phyloP scores from a whole-genome alignment of 1,284 basidiomycete genomes.

The Cryptococcus jaspeensis region DNA sequence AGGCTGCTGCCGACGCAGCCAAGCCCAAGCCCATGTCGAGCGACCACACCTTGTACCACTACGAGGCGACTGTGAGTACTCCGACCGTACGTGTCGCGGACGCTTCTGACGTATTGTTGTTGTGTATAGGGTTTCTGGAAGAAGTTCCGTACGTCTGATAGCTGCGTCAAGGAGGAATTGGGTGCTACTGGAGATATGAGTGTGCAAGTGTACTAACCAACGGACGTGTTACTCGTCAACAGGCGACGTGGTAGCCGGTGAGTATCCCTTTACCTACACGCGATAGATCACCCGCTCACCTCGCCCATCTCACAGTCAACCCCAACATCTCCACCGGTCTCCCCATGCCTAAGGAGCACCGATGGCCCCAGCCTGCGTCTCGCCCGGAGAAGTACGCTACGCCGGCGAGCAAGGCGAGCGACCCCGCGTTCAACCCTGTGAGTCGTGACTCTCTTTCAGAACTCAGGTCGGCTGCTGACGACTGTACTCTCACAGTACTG shows the following conservation, averaged over 20 bases:
- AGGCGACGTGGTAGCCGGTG: slow-evolving; percentile 80
- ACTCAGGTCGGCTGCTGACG: slow-evolving; percentile 15
- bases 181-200: background rate
- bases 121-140: slow-evolving; percentile 72
- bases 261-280: slow-evolving; percentile 46
- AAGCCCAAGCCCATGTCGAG: slow-evolving; percentile 55
- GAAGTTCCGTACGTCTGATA: slow-evolving; percentile 72
- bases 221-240: slow-evolving; percentile 12
- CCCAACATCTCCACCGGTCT: slow-evolving; percentile 89
- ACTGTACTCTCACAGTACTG: slow-evolving; percentile 60
- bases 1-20: slow-evolving; percentile 26
- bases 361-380: slow-evolving; percentile 82
- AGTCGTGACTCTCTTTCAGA: slow-evolving; percentile 2
- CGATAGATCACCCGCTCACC: background rate
- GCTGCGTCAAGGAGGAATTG: background rate
- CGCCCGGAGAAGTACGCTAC: slow-evolving; percentile 80
- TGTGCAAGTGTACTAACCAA: slow-evolving; percentile 1
- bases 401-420: slow-evolving; percentile 78
- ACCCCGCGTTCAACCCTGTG: slow-evolving; percentile 44
- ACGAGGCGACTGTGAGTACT: slow-evolving; percentile 64
- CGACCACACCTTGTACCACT: slow-evolving; percentile 82
- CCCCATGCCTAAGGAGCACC: slow-evolving; percentile 69
- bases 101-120: slow-evolving; percentile 12
- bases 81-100: background rate
- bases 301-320: slow-evolving; percentile 57